Evolutionary conservation across 805 yeast genomes (phyloP), one percentile per base, ranked within the genome.

Genomic region (Alloascoidea africana): DNA sequence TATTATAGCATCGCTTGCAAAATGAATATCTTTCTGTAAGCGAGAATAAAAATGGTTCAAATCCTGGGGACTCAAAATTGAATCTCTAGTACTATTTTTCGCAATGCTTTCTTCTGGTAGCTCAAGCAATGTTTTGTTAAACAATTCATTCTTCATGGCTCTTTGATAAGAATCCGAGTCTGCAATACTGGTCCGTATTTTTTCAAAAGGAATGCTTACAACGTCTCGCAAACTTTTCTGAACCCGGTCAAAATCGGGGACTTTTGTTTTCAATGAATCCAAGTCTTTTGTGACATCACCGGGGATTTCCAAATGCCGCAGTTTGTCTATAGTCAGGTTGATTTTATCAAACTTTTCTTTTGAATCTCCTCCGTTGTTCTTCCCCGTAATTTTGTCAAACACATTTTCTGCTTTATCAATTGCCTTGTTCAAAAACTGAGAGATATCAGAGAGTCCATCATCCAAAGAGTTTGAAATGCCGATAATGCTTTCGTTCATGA

Each of bases 231-330:
- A 74, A 15, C 66, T 65, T 41, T 74, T 70, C 48, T 74, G 68
- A 2, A 84, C 76, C 4, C 66, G 64, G 2, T 68, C 70, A 52
- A 84, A 84, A 42, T 72, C 68, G 0, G 93, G 94, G 0, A 80
- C 57, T 2, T 70, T 60, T 0, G 58, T 55, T 15, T 68, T 58
- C 33, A 86, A 54, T 0, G 49, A 44, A 2, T 69, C 68, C 14
- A 91, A 60, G 18, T 74, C 70, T 1, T 53, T 52, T 44, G 82
- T 70, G 33, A 87, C 74, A 0, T 74, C 56, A 0, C 71, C 48
- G 1, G 96, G 84, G 8, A 91, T 80, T 13, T 68, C 51, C 40
- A 89, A 53, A 41, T 76, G 58, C 43, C 67, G 56, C 45, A 89
- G 56, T 0, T 71, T 56, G 5, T 56, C 50, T 3, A 84, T 63